Percentiles rank a stretch among this genome's conserved stretches.
Evolutionary conservation across 2,329 filamentous ascomycete species (phyloP).

Genomic region (Trichoderma harzianum): DNA sequence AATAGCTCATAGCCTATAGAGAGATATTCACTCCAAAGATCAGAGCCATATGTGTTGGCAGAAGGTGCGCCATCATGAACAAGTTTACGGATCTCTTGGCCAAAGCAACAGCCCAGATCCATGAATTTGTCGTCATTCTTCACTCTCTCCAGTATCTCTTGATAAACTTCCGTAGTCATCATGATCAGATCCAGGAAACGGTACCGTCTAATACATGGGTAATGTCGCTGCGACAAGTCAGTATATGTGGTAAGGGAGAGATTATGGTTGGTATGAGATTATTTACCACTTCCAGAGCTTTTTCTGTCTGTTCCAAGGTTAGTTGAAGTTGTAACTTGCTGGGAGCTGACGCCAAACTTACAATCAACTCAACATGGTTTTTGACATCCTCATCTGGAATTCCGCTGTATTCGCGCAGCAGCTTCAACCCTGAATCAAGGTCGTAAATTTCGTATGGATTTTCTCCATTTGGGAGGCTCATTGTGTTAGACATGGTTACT

Average conservation of each 20-base stretch:
- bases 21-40: not conserved
- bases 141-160: not conserved
- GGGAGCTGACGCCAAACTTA: not conserved
- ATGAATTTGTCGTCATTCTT: not conserved
- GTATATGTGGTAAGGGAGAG: not conserved
- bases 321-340: not conserved
- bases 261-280: not conserved
- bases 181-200: not conserved
- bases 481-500: not conserved
- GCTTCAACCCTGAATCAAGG: not conserved
- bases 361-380: not conserved
- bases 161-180: not conserved
- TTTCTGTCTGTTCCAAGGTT: not conserved
- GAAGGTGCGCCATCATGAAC: conserved; percentile 3
- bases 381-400: not conserved
- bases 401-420: not conserved
- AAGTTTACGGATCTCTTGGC: not conserved
- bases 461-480: not conserved
- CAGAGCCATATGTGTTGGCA: not conserved
- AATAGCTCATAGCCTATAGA: not conserved
- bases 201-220: not conserved
- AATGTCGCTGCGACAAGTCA: not conserved
- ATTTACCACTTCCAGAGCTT: not conserved
- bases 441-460: not conserved
- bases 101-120: not conserved